Conservation (phyloP, 345 rosid species). For the Barbarea vulgaris region DNA sequence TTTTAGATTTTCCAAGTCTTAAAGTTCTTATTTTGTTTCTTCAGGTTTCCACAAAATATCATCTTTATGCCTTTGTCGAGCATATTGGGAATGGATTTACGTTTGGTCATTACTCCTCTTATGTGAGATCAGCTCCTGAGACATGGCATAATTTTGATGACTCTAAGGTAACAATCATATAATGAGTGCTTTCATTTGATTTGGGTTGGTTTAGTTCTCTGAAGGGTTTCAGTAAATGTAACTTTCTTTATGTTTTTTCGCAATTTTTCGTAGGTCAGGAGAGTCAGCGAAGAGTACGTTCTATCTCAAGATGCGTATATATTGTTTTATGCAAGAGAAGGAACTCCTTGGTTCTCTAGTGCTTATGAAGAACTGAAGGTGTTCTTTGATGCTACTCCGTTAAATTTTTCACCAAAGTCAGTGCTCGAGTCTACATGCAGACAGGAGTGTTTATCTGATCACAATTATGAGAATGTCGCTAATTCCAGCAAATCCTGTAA, state of each 20-base stretch:
- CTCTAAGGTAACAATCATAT: constrained; percentile 46
- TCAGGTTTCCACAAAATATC: constrained; percentile 62
- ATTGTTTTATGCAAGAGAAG: constrained; percentile 78
- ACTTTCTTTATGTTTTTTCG: not conserved
- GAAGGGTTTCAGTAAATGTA: not conserved
- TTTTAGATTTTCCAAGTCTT: not conserved
- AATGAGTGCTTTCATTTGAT: not conserved
- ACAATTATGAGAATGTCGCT: constrained; percentile 13
- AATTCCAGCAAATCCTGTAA: constrained; percentile 27
- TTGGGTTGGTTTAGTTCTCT: not conserved
- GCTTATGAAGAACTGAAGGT: constrained; percentile 50
- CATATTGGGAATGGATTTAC: constrained; percentile 60
- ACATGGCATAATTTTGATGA: constrained; percentile 86
- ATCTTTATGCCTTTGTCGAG: constrained; percentile 77
- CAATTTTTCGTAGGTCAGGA: constrained; percentile 53
- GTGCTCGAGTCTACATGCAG: constrained; percentile 45
- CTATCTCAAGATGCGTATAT: constrained; percentile 76
- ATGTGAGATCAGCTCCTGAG: constrained; percentile 65
- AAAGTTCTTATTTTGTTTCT: constrained; percentile 14
- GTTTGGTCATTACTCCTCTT: constrained; percentile 78
- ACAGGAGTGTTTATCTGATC: not conserved
- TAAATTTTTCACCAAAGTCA: constrained; percentile 66
- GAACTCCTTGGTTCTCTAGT: constrained; percentile 76
- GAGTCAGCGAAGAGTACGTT: constrained; percentile 54
- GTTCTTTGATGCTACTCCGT: constrained; percentile 23